A percentile compares a stretch with the other conserved stretches of the same genome.
Conservation (phyloP, 495 filamentous ascomycete species). For the Aspergillus bridgeri region DNA sequence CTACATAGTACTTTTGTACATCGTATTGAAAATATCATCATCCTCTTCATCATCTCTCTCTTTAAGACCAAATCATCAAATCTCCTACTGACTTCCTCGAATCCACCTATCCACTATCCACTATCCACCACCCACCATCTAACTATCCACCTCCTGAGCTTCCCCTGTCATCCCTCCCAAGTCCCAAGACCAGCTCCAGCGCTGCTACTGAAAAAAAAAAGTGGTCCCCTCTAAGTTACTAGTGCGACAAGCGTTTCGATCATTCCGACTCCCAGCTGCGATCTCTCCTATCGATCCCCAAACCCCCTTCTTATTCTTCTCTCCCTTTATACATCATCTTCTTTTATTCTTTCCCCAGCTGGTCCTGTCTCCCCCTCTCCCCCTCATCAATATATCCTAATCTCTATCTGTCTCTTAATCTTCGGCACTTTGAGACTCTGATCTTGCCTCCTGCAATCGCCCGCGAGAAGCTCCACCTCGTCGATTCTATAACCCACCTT, state of each 20-base stretch:
- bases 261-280: constrained; percentile 7
- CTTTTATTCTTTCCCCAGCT: constrained; percentile 4
- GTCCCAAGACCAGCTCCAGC: neutral
- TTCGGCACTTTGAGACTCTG: neutral
- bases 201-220: constrained; percentile 6
- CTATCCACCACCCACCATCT: too few relatives aligned
- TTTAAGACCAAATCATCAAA: neutral
- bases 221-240: constrained; percentile 5
- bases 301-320: constrained; percentile 2
- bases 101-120: too few relatives aligned
- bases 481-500: neutral
- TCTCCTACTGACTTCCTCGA: too few relatives aligned
- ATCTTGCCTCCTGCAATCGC: neutral
- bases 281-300: neutral
- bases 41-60: neutral
- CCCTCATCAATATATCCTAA: constrained; percentile 5
- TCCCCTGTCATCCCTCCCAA: constrained; percentile 1
- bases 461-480: neutral
- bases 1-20: neutral
- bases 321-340: neutral
- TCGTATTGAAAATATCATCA: neutral
- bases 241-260: constrained; percentile 9
- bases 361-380: constrained; percentile 6
- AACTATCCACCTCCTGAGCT: neutral
- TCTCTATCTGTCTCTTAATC: constrained; percentile 1